A percentile compares a stretch with the other conserved stretches of the same genome.
phyloP scores from a whole-genome alignment of 1,284 basidiomycete species.

The Grifola frondosa region DNA sequence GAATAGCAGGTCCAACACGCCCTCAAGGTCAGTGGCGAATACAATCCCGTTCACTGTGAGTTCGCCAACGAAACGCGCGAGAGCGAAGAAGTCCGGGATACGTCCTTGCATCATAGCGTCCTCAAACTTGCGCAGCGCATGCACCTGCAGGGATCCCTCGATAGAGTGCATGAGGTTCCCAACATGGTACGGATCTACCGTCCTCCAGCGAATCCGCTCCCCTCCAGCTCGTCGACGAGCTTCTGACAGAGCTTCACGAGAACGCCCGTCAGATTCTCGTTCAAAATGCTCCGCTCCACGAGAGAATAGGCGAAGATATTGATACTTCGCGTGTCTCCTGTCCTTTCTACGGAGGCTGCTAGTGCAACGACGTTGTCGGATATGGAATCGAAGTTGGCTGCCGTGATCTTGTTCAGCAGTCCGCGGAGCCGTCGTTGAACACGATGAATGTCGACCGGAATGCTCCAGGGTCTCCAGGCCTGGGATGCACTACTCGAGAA shows the following conservation, averaged over 20 bases:
- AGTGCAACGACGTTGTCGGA: conserved; percentile 17
- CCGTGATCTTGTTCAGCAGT: conserved; percentile 28
- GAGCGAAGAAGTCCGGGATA: conserved; percentile 4
- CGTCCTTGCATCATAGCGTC: conserved; percentile 3
- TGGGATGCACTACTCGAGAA: conserved; percentile 4
- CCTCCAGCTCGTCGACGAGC: conserved; percentile 27
- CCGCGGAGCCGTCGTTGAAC: conserved; percentile 22
- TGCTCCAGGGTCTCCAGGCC: conserved; percentile 28
- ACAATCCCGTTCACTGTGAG: conserved; percentile 27
- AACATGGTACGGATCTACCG: conserved; percentile 26
- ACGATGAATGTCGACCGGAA: conserved; percentile 13
- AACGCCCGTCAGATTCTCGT: conserved; percentile 16
- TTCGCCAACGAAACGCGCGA: conserved; percentile 24
- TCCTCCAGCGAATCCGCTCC: conserved; percentile 28
- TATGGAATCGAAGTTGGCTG: conserved; percentile 20
- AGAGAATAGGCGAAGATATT: conserved; percentile 19
- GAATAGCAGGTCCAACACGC: conserved; percentile 22
- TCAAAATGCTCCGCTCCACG: conserved; percentile 21
- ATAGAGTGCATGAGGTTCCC: conserved; percentile 24
- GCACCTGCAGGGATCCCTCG: conserved; percentile 18
- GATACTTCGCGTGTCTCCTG: conserved; percentile 18
- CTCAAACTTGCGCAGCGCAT: conserved; percentile 16
- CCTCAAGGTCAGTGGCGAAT: conserved; percentile 20
- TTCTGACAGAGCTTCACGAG: conserved; percentile 26
- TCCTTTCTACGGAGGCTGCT: conserved; percentile 19